These are phyloP conservation scores for Trichoderma sp. DNA, from an alignment of 2,329 filamentous ascomycete species.

Conservation along the genomic window DNA sequence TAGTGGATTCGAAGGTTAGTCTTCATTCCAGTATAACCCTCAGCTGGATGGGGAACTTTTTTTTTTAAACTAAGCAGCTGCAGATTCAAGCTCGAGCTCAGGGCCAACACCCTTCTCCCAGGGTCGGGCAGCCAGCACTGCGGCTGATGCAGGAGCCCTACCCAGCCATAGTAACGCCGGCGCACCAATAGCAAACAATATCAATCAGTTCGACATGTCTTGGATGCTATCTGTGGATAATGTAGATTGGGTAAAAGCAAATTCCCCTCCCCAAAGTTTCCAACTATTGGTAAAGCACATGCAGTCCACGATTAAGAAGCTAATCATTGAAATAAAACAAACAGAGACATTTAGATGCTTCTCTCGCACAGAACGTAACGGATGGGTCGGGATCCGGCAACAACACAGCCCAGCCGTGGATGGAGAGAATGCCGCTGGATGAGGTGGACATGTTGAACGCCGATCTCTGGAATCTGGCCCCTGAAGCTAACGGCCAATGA, in stretches of 20 bases:
- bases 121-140: background rate
- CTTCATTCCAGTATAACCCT: background rate
- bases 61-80: conserved; percentile 7
- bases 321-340: background rate
- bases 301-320: background rate
- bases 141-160: background rate
- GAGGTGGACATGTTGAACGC: conserved; percentile 28
- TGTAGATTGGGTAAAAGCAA: conserved; percentile 39
- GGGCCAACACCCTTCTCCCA: background rate
- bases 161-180: background rate
- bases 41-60: background rate
- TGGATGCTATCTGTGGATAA: conserved; percentile 35
- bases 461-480: conserved; percentile 25
- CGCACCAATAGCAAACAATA: conserved; percentile 4
- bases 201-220: conserved; percentile 33
- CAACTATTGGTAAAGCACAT: background rate
- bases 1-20: conserved; percentile 26
- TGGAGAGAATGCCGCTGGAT: conserved; percentile 29
- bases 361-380: conserved; percentile 32
- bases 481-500: conserved; percentile 10
- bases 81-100: conserved; percentile 7
- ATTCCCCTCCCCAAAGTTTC: too few species aligned
- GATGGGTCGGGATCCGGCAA: conserved; percentile 28
- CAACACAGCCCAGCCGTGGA: conserved; percentile 31
- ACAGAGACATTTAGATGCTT: conserved; percentile 28